A percentile compares a stretch with the other conserved stretches of the same genome.
Evolutionary conservation across 768 basidiomycete species (phyloP).

Genomic region (Favolaschia claudopus): DNA sequence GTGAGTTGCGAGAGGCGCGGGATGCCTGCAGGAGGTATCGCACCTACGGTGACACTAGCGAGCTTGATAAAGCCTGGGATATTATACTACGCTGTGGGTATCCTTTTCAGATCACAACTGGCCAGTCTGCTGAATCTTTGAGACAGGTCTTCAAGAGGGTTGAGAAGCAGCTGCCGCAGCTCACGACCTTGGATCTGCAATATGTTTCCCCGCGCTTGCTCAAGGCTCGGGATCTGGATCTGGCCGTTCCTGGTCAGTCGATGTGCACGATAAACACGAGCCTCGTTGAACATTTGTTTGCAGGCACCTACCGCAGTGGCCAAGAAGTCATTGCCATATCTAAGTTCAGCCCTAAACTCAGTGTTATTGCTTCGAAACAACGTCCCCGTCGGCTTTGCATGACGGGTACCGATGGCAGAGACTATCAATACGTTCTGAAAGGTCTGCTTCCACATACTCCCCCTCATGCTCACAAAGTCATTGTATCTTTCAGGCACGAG

Average conservation of each 20-base stretch:
- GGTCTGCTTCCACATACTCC: constrained; percentile 50
- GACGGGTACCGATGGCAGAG: constrained; percentile 90
- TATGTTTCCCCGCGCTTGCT: constrained; percentile 94
- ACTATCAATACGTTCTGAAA: constrained; percentile 92
- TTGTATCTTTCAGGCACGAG: constrained; percentile 80
- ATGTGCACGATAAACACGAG: not conserved
- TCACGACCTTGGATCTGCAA: constrained; percentile 93
- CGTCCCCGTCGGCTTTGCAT: constrained; percentile 88
- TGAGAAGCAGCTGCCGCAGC: constrained; percentile 89
- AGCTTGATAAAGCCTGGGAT: constrained; percentile 98
- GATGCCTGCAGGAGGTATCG: constrained; percentile 90
- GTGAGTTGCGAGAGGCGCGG: constrained; percentile 91
- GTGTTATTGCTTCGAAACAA: constrained; percentile 96
- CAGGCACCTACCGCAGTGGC: constrained; percentile 93
- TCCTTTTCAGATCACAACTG: no score
- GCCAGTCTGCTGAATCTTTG: not conserved
- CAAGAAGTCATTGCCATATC: constrained; percentile 81
- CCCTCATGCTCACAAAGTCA: not conserved
- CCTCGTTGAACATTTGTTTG: not conserved
- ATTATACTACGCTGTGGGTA: constrained; percentile 91
- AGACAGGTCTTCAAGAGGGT: constrained; percentile 92
- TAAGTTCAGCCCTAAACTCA: constrained; percentile 87
- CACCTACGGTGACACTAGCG: constrained; percentile 83
- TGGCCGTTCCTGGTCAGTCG: constrained; percentile 90
- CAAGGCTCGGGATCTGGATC: constrained; percentile 86